A percentile compares a stretch with the other conserved stretches of the same genome.
Evolutionary conservation across 345 rosid genomes (phyloP).

Genomic region (Streptanthus diversifolius): DNA sequence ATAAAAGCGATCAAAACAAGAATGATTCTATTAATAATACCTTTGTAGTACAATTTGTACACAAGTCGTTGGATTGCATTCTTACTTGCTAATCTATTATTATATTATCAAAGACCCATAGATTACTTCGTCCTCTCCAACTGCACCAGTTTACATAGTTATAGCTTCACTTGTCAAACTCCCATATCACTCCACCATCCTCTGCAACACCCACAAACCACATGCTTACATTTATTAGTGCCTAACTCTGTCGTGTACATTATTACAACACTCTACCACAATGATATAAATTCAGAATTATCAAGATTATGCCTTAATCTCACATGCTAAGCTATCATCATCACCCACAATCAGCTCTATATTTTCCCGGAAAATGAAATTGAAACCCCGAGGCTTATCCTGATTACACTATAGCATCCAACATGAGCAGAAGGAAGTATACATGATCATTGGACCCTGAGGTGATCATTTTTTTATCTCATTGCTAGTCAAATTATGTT

Average conservation of each 20-base stretch:
- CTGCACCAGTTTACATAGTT: not conserved
- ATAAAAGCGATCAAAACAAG: too few relatives aligned
- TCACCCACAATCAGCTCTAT: not conserved
- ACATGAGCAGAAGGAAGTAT: not conserved
- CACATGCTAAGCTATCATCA: not conserved
- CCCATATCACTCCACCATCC: conserved; percentile 13
- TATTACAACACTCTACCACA: not conserved
- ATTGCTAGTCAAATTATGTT: not conserved
- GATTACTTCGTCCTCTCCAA: not conserved
- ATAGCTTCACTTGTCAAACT: conserved; percentile 14
- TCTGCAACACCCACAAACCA: conserved; percentile 7
- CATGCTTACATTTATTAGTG: conserved; percentile 5
- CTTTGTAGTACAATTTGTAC: too few relatives aligned
- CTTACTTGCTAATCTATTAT: too few relatives aligned
- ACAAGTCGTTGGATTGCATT: too few relatives aligned
- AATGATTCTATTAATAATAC: too few relatives aligned
- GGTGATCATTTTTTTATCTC: not conserved
- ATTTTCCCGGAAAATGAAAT: not conserved
- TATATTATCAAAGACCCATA: too few relatives aligned
- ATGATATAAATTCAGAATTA: not conserved
- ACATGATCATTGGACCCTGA: not conserved
- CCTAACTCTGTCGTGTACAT: not conserved
- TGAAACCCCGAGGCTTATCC: not conserved
- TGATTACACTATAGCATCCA: not conserved
- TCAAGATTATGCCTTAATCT: not conserved